Conservation (phyloP, 495 filamentous ascomycete genomes). For the Umbilicaria muhlenbergii region DNA sequence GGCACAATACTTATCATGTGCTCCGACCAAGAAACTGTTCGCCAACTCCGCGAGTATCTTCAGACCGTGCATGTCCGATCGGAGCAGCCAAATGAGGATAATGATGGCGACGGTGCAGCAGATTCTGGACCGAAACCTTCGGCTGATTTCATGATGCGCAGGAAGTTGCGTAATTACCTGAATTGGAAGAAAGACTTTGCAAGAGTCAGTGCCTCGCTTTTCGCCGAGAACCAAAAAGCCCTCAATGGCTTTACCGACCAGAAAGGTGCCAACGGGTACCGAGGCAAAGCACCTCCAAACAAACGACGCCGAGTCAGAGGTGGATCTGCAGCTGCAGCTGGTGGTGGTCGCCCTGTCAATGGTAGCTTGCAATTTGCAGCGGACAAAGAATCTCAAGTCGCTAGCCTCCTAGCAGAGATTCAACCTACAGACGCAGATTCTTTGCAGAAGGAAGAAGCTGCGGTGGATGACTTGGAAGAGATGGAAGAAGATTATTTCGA, state of each 20-base stretch:
- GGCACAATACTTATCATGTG: slow-evolving; percentile 92
- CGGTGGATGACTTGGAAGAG: slow-evolving; percentile 66
- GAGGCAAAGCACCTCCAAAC: slow-evolving; percentile 58
- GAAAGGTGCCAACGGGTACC: slow-evolving; percentile 25
- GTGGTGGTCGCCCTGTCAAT: slow-evolving; percentile 39
- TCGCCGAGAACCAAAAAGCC: slow-evolving; percentile 65
- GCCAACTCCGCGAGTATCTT: slow-evolving; percentile 80
- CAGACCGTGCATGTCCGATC: slow-evolving; percentile 74
- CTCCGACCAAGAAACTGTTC: slow-evolving; percentile 70
- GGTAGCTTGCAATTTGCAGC: slow-evolving; percentile 62
- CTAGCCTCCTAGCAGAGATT: slow-evolving; percentile 47
- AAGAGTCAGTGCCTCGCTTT: slow-evolving; percentile 60
- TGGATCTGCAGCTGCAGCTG: slow-evolving; percentile 43
- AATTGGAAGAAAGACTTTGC: slow-evolving; percentile 85
- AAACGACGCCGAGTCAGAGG: slow-evolving; percentile 85
- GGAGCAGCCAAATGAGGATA: slow-evolving; percentile 18
- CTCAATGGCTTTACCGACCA: slow-evolving; percentile 35
- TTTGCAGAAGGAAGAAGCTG: slow-evolving; percentile 54
- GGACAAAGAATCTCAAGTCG: slow-evolving; percentile 63
- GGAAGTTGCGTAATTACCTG: slow-evolving; percentile 74
- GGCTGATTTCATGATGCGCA: slow-evolving; percentile 74
- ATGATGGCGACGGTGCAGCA: slow-evolving; percentile 24
- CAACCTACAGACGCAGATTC: slow-evolving; percentile 49
- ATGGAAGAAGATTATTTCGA: slow-evolving; percentile 87
- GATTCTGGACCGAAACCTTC: slow-evolving; percentile 40